Percentiles rank a stretch among this genome's conserved stretches.
Conservation (phyloP, 768 basidiomycete genomes). For the Tremella fuciformis region DNA sequence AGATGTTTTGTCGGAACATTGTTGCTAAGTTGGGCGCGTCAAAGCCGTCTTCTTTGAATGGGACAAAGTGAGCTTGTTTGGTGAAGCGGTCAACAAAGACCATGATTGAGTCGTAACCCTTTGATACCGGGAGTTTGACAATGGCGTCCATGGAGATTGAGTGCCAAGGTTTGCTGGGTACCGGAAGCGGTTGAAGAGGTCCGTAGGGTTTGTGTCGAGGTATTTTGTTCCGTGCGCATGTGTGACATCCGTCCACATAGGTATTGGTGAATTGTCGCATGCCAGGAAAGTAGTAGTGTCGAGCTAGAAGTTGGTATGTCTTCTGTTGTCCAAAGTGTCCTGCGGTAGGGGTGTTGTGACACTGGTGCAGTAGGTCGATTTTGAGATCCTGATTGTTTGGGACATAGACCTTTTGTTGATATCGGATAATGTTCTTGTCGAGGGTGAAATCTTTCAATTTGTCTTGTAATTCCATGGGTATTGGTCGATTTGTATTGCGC, state of each 20-base stretch:
- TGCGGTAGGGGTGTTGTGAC: too few species aligned
- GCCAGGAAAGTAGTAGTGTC: conserved; percentile 48
- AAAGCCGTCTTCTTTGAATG: conserved; percentile 23
- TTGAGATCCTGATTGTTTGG: too few species aligned
- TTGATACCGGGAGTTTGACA: conserved; percentile 38
- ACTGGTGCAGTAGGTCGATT: too few species aligned
- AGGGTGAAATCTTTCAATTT: too few species aligned
- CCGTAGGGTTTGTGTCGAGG: conserved; percentile 54
- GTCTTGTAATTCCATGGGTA: too few species aligned
- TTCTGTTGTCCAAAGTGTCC: too few species aligned
- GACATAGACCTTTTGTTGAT: too few species aligned
- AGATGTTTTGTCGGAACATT: conserved; percentile 8
- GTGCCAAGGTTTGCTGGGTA: conserved; percentile 49
- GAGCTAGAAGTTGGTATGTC: too few species aligned
- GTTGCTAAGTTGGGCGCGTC: conserved; percentile 2
- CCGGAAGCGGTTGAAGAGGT: conserved; percentile 39
- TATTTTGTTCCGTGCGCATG: conserved; percentile 52
- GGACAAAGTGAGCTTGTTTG: conserved; percentile 55
- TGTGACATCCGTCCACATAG: conserved; percentile 53
- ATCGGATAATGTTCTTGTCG: too few species aligned
- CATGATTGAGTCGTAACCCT: conserved; percentile 53
- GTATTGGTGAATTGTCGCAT: conserved; percentile 31
- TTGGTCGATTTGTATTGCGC: too few species aligned
- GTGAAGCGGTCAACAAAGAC: conserved; percentile 54
- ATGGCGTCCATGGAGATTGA: conserved; percentile 55